These are phyloP conservation scores for Globisporangium nodosum DNA, from an alignment of 352 stramenopile genomes.

Conservation along the genomic window DNA sequence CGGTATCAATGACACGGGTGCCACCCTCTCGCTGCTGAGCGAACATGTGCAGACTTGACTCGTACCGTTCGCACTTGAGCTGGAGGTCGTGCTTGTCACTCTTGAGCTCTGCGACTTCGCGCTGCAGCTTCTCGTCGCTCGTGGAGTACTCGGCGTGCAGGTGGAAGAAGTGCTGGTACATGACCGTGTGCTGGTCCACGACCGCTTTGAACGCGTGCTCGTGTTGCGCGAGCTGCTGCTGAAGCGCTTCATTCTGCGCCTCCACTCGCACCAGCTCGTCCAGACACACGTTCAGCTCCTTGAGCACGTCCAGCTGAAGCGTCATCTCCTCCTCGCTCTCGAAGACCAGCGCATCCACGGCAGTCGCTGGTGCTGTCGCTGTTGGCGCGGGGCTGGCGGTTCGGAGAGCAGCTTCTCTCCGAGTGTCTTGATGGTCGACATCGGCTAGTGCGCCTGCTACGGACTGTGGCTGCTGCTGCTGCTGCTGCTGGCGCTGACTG, in stretches of 20 bases:
- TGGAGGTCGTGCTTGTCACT: constrained; percentile 36
- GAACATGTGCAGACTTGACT: constrained; percentile 43
- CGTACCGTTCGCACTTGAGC: constrained; percentile 48
- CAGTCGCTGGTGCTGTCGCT: background rate
- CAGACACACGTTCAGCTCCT: constrained; percentile 61
- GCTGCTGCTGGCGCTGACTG: background rate
- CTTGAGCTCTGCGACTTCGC: constrained; percentile 33
- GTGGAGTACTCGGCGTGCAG: constrained; percentile 41
- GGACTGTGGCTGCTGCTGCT: background rate
- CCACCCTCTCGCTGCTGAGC: constrained; percentile 19
- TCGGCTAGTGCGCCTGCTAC: background rate
- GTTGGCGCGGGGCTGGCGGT: too few species aligned
- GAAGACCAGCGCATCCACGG: constrained; percentile 28
- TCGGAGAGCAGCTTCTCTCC: too few species aligned
- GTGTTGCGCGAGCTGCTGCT: constrained; percentile 34
- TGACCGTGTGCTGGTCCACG: constrained; percentile 65
- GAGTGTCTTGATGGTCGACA: too few species aligned
- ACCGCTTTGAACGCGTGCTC: constrained; percentile 49
- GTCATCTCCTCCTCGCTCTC: constrained; percentile 55
- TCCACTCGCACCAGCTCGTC: constrained; percentile 52
- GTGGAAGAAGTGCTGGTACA: constrained; percentile 73
- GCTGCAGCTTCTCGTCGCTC: constrained; percentile 28
- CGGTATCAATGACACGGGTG: constrained; percentile 11
- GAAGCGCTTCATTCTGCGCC: constrained; percentile 43
- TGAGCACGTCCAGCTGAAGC: constrained; percentile 50